Percentiles rank a stretch among this genome's conserved stretches.
Conservation (phyloP, 345 rosid species). For the Salix dunnii region DNA sequence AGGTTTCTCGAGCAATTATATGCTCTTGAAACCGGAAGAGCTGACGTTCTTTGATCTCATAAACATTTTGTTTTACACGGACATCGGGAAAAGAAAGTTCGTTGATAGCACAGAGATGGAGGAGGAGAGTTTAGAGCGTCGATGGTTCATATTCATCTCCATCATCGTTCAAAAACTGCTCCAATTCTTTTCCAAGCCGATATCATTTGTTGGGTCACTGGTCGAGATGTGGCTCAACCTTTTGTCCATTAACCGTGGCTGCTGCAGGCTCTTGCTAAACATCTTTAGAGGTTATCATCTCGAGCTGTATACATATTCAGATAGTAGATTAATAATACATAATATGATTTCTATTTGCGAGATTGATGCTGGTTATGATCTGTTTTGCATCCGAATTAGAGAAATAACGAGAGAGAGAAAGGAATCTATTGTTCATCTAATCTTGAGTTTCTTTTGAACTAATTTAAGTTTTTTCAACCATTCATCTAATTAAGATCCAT, state of each 20-base stretch:
- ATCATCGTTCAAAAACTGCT: constrained; percentile 42
- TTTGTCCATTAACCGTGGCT: constrained; percentile 33
- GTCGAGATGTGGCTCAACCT: constrained; percentile 48
- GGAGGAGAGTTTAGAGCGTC: constrained; percentile 38
- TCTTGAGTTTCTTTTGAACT: too few relatives aligned
- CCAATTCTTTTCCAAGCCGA: constrained; percentile 30
- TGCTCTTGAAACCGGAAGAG: constrained; percentile 56
- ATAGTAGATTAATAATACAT: too few relatives aligned
- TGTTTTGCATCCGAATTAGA: too few relatives aligned
- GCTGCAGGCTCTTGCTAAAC: constrained; percentile 31
- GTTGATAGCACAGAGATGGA: constrained; percentile 36
- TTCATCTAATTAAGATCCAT: too few relatives aligned
- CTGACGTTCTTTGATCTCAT: constrained; percentile 43
- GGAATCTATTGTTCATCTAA: too few relatives aligned
- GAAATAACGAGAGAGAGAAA: too few relatives aligned
- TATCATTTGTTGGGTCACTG: constrained; percentile 39
- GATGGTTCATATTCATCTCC: constrained; percentile 62
- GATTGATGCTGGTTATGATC: too few relatives aligned
- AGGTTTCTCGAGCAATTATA: constrained; percentile 36
- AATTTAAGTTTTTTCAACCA: too few relatives aligned
- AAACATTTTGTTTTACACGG: constrained; percentile 36
- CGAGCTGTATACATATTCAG: too few relatives aligned
- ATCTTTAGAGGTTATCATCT: constrained; percentile 24
- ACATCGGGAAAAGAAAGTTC: constrained; percentile 37
- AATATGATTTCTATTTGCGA: too few relatives aligned